Evolutionary conservation across 768 basidiomycete genomes (phyloP), one percentile per base, ranked within the genome.

Genomic region (Harrya chromipes): DNA sequence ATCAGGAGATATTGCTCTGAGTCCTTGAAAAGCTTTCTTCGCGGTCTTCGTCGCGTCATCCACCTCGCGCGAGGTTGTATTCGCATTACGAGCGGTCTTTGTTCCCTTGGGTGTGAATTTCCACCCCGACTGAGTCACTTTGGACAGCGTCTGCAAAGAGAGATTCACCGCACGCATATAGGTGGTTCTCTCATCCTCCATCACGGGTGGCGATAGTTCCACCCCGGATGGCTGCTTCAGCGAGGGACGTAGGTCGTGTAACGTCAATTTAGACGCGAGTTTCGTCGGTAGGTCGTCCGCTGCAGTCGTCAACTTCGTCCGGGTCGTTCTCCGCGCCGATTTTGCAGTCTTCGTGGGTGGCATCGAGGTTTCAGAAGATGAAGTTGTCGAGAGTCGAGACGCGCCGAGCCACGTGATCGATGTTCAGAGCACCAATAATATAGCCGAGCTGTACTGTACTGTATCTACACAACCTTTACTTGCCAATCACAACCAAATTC

Each of bases 151-250:
- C 55, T 85, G 85, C 6, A 83, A 79, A 0, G 81, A 77, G 1
- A 73, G 42, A 53, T 90, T 90, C 9, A 88, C 79, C 2, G 73
- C 67, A 19, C 77, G 76, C 88, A 89, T 90, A 2, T 80, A 76
- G 4, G 63, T 53, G 0, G 72, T 53, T 20, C 72, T 73, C 31
- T 64, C 64, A 34, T 76, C 72, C 45, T 75, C 77, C 5, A 59
- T 39, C 20, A 47, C 37, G 11, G 37, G 44, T 29, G 46, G 40
- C 14, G 52, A 44, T 17, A 38, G 26, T 11, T 9, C 36, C 21
- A 37, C 46, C 23, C 46, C 46, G 13, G 47, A 52, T 43, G 47
- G 49, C 43, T 53, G 55, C 57, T 72, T 72, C 36, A 7, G 23
- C 1, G 68, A 63, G 40, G 70, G 70, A 38, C 44, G 40, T 21